Percentiles rank a stretch among this genome's conserved stretches.
These are phyloP conservation scores for Echinochloa phyllopogon DNA, from an alignment of 176 grass and related monocot species.

Conservation along the genomic window DNA sequence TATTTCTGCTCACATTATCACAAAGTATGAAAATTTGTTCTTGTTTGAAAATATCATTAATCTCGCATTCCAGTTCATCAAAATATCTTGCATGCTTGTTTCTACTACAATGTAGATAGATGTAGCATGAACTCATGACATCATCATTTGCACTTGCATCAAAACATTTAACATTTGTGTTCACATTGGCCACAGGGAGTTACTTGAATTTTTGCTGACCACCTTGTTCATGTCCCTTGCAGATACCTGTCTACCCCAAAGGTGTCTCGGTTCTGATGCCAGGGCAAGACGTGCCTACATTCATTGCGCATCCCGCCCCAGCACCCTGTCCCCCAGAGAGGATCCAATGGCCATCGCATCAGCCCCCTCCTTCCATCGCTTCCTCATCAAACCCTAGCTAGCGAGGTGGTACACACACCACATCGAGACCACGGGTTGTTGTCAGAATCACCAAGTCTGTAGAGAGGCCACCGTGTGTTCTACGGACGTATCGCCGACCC, in stretches of 20 bases:
- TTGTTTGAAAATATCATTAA: background rate
- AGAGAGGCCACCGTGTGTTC: background rate
- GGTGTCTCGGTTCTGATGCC: slow-evolving; percentile 94
- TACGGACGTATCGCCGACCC: background rate
- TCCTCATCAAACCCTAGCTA: slow-evolving; percentile 51
- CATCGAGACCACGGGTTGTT: background rate
- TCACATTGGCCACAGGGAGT: background rate
- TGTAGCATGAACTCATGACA: background rate
- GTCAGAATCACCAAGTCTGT: background rate
- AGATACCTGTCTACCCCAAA: slow-evolving; percentile 89
- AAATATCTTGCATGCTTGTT: background rate
- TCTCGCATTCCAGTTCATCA: background rate
- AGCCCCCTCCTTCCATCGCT: slow-evolving; percentile 32
- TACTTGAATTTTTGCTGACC: slow-evolving; percentile 4
- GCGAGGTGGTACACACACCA: background rate
- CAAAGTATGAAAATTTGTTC: background rate
- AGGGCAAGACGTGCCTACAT: slow-evolving; percentile 79
- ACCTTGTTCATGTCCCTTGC: slow-evolving; percentile 25
- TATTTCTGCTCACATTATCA: background rate
- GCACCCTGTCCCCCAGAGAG: slow-evolving; percentile 73
- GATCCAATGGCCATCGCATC: slow-evolving; percentile 77
- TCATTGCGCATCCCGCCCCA: slow-evolving; percentile 76
- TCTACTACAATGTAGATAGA: background rate
- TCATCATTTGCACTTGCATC: background rate
- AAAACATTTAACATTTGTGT: background rate